phyloP scores from a whole-genome alignment of 2,329 filamentous ascomycete genomes.

The Sclerotinia trifoliorum region DNA sequence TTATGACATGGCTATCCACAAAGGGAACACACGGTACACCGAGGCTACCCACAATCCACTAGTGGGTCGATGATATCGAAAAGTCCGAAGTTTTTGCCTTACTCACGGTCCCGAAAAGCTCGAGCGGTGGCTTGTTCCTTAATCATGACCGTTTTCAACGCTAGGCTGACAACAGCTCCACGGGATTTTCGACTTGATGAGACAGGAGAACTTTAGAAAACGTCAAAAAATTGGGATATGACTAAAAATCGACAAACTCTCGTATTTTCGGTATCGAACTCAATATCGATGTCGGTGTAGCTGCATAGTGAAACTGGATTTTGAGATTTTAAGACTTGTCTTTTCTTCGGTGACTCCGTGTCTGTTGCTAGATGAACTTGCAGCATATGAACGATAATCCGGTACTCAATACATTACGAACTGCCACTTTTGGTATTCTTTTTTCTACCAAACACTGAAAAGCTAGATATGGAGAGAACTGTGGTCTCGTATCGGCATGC shows the following conservation, averaged over 20 bases:
- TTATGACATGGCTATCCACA: neutral
- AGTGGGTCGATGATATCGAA: too few species aligned
- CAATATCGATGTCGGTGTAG: neutral
- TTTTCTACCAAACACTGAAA: neutral
- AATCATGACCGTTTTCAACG: neutral
- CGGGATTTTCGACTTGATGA: neutral
- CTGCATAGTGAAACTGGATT: neutral
- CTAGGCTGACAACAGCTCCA: neutral
- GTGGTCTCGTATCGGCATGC: neutral
- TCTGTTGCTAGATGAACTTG: too few species aligned
- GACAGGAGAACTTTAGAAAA: neutral
- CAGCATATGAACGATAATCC: too few species aligned
- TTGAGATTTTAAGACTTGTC: neutral
- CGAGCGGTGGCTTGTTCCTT: neutral
- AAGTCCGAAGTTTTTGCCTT: neutral
- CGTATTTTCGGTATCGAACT: neutral
- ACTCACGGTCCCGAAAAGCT: neutral
- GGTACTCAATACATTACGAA: neutral
- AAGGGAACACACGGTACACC: neutral
- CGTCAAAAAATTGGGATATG: neutral
- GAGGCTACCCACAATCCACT: neutral
- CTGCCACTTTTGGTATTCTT: neutral
- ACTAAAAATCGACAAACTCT: neutral
- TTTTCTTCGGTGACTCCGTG: neutral
- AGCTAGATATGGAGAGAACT: neutral